Evolutionary conservation across 768 basidiomycete genomes (phyloP), one percentile per base, ranked within the genome.

Genomic region (Macrolepiota dolichaula): DNA sequence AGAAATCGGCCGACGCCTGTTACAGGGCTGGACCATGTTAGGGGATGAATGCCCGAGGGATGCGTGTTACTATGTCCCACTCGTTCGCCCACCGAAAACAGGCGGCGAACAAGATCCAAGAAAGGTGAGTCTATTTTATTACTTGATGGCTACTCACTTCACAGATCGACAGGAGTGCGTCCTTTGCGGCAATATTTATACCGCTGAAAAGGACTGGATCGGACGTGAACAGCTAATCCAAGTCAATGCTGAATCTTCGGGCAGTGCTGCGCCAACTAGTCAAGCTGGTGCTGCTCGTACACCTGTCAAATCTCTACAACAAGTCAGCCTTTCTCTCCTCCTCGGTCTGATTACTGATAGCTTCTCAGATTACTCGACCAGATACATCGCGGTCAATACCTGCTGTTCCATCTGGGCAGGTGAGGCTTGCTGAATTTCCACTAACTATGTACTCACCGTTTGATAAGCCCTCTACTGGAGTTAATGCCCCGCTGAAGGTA

Each of bases 1-100:
- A 54, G 89, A 89, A 68, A 91, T 95, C 32, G 94, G 90, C 47
- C 87, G 83, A 63, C 82, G 85, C 25, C 77, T 95, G 62, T 73
- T 95, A 50, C 86, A 85, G 65, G 93, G 90, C 42, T 95, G 91
- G 91, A 85, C 93, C 0, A 91, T 95, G 89, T 78, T 95, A n/a
- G 91, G 81, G 24, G 91, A 94, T 38, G 91, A 93, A 73, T 95
- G 94, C 68, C 84, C 85, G 0, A 88, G 84, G 66, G 65, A 69
- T 3, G 70, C 74, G 24, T 95, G 94, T 68, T 88, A 85, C 72
- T 92, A 92, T 12, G 78, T 94, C 5, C 94, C 93, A n/a, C 83
- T 95, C 13, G 88, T 94, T 62, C 78, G 92, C 53, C 88, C 88
- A 40, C 90, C 91, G 19, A 89, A 83, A 70, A 65, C 76, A 15